Base-by-base conservation (phyloP, 1,139 yeast genomes). In the Debaryomyces sp. region DNA sequence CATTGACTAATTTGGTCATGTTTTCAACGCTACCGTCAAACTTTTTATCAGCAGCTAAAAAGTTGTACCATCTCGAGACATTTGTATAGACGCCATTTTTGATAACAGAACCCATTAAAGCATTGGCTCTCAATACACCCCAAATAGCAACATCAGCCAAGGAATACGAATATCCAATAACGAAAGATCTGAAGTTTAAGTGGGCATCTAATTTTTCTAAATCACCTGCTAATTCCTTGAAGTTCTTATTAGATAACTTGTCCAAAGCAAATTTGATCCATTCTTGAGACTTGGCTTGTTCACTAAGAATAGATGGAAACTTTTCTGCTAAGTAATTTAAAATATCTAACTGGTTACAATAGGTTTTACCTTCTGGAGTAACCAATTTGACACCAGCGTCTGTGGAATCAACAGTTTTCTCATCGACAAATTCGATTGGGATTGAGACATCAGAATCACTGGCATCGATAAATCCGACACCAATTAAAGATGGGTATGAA, bases 111-210 rank as follows among this genome's bases (percentile, higher is more conserved):
- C 94, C 96, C 78, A 91, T 90, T 66, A 94, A 85, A 47, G 96
- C 90, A 67, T 94, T 92, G 55, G 96, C 89, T 73, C 97, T 84
- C 60, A 94, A 78, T 40, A 87, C 89, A 69, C 98, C 98, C 97
- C 97, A 94, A 27, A 88, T 78, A 13, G 95, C 89, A 53, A 90
- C 75, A 70, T 94, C 99, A 47, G 96, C 95, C 48, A 84, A 70
- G 10, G 95, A 74, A 53, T 81, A 75, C 24, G 75, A 61, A 69
- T 84, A 79, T 17, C 96, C 96, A 53, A 82, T 78, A 49, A 90
- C 67, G 64, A 81, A 91, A 4, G 97, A 82, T 65, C 97, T 84
- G 76, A 89, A 84, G 77, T 89, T 89, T 68, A 94, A 80, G 67
- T 87, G 94, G 45, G 85, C 71, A 60, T 94, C 97, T 59, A 94